phyloP scores from a whole-genome alignment of 2,329 filamentous ascomycete species.

The Talaromyces amestolkiae region DNA sequence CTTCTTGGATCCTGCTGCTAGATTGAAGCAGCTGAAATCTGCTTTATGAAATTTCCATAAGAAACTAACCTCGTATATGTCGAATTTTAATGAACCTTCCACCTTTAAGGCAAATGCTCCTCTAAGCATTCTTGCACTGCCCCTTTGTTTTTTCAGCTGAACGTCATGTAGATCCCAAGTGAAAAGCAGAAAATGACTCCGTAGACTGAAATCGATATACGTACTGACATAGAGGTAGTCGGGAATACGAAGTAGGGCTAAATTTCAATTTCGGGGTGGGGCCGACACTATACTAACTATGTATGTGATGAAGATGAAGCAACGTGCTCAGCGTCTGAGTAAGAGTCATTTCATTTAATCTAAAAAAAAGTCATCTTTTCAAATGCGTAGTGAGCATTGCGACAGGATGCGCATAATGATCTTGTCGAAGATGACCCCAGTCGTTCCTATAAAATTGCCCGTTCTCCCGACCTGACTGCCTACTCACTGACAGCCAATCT shows the following conservation, averaged over 20 bases:
- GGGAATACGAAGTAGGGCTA: not conserved
- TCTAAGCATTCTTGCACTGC: not conserved
- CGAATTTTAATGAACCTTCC: not conserved
- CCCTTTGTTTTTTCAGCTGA: not conserved
- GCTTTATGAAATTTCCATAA: not conserved
- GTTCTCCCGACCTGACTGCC: not conserved
- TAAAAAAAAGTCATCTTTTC: not conserved
- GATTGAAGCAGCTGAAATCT: not conserved
- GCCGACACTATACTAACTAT: not conserved
- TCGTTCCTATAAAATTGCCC: not conserved
- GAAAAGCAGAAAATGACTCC: not conserved
- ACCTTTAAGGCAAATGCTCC: constrained; percentile 1
- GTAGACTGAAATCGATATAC: not conserved
- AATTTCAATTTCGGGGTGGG: not conserved
- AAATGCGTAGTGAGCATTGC: not conserved
- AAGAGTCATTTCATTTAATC: not conserved
- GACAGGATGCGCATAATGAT: not conserved
- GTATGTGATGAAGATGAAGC: not conserved
- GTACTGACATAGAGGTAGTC: not conserved
- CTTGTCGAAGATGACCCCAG: not conserved
- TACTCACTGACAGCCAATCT: not conserved
- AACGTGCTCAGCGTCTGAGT: not conserved
- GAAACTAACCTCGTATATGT: not conserved
- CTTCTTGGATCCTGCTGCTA: not conserved
- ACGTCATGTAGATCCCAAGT: not conserved